phyloP scores from a whole-genome alignment of 1,284 basidiomycete genomes.

The Ceratobasidium sp. region DNA sequence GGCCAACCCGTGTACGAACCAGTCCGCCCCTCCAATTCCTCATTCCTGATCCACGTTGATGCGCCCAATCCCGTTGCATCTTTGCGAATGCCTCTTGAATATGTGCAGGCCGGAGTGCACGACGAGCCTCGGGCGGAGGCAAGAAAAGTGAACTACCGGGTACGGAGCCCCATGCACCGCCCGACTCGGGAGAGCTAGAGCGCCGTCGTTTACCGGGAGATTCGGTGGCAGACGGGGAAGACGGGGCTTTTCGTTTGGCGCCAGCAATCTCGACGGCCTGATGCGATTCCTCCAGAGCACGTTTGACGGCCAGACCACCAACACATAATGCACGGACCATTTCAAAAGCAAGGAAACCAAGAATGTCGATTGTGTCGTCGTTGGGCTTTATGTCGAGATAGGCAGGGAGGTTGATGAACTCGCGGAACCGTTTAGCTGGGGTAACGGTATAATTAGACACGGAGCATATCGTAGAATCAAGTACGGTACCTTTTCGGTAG shows the following conservation, averaged over 20 bases:
- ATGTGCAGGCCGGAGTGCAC: conserved; percentile 78
- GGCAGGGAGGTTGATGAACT: conserved; percentile 90
- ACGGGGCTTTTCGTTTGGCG: conserved; percentile 42
- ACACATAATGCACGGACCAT: conserved; percentile 93
- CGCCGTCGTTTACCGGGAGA: conserved; percentile 67
- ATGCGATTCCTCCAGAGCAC: conserved; percentile 73
- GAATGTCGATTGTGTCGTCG: conserved; percentile 96
- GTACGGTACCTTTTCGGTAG: conserved; percentile 81
- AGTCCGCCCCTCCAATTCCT: conserved; percentile 86
- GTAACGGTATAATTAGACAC: conserved; percentile 5
- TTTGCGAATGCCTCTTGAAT: conserved; percentile 87
- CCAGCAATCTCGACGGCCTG: conserved; percentile 48
- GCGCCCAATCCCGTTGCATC: conserved; percentile 85
- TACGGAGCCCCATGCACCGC: conserved; percentile 49
- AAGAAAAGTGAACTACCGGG: conserved; percentile 76
- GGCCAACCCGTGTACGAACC: conserved; percentile 75
- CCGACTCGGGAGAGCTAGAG: conserved; percentile 21
- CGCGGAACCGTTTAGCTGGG: conserved; percentile 90
- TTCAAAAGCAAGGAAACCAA: conserved; percentile 96
- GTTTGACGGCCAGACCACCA: conserved; percentile 83
- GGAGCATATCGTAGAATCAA: background rate
- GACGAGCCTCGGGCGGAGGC: conserved; percentile 78
- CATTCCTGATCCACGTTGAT: conserved; percentile 81
- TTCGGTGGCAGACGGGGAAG: conserved; percentile 6
- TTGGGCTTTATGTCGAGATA: conserved; percentile 90